Evolutionary conservation across 805 yeast species (phyloP), one percentile per base, ranked within the genome.

Genomic region (Ogataea thermomethanolica): DNA sequence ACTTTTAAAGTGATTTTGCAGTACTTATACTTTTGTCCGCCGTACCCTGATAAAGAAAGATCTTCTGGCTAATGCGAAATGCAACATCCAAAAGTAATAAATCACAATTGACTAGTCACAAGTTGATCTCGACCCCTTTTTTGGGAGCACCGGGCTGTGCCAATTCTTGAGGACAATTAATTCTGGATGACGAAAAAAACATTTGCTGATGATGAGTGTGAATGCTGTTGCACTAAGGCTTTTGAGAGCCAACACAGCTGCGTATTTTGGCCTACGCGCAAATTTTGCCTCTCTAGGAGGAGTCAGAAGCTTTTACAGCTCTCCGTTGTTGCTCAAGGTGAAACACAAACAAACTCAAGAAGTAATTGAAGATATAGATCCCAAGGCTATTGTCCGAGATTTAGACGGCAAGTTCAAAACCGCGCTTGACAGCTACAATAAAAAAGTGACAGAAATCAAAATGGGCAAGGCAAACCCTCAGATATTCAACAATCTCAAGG

Each of bases 391-490:
- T 49, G 69, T 51, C 27, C 57, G 55, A 10, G 71, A 64, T 24
- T 62, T 72, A 12, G 71, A 69, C 25, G 29, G 46, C 2, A 64
- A 67, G 35, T 81, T 77, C 52, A 66, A 73, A 23, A 59, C 63
- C 8, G 64, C 81, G 1, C 48, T 83, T 7, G 78, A 73, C 1
- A 57, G 63, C 28, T 83, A 80, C 55, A 65, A 71, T 36, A 77
- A 75, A 45, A 73, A 71, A 43, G 65, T 83, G 24, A 73, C 73
- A 34, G 88, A 81, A 45, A 65, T 79, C 32, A 84, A 79, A 54
- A 68, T 81, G 56, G 95, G 95, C 4, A 76, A 74, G 39, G 70
- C 86, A 3, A 80, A 80, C 51, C 81, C 90, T 2, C 67, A 67
- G 23, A 72, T 82, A 13, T 85, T 88, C 51, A 83, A 84, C 57